Conservation (phyloP, 257 asterid species). For the Craterostigma plantagineum region DNA sequence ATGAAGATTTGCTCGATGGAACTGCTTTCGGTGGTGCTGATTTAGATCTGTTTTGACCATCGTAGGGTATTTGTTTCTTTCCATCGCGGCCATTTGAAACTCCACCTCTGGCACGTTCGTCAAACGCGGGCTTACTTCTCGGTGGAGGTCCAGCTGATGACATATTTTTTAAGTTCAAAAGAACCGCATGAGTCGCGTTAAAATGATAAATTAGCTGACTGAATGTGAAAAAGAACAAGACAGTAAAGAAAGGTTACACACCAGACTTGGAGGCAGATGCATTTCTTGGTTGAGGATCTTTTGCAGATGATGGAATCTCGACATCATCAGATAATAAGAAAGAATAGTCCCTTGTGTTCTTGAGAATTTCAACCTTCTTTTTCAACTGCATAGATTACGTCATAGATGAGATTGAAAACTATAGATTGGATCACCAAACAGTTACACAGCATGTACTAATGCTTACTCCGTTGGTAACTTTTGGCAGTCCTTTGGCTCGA, state of each 20-base stretch:
- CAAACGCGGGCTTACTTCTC: constrained; percentile 21
- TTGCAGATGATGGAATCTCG: constrained; percentile 41
- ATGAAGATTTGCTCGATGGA: constrained; percentile 11
- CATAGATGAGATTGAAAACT: constrained; percentile 3
- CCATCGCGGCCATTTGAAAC: constrained; percentile 22
- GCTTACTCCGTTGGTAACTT: constrained; percentile 42
- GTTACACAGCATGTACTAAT: background rate
- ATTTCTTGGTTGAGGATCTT: constrained; percentile 30
- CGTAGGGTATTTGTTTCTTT: constrained; percentile 15
- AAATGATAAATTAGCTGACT: constrained; percentile 17
- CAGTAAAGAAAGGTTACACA: constrained; percentile 20
- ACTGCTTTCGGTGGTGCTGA: constrained; percentile 18
- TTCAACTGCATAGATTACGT: constrained; percentile 33
- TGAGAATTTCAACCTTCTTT: constrained; percentile 50
- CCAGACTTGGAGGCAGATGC: constrained; percentile 48
- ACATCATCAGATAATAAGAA: constrained; percentile 72
- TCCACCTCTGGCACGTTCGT: constrained; percentile 28
- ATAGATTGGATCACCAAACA: background rate
- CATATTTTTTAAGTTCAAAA: constrained; percentile 58
- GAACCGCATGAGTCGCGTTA: constrained; percentile 55
- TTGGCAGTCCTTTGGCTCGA: constrained; percentile 20
- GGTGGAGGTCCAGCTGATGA: constrained; percentile 23
- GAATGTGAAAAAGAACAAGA: constrained; percentile 12
- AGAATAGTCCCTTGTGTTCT: constrained; percentile 79
- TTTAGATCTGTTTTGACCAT: constrained; percentile 26